Percentiles rank a stretch among this genome's conserved stretches.
phyloP scores from a whole-genome alignment of 768 basidiomycete species.

The Tulasnella sp. region DNA sequence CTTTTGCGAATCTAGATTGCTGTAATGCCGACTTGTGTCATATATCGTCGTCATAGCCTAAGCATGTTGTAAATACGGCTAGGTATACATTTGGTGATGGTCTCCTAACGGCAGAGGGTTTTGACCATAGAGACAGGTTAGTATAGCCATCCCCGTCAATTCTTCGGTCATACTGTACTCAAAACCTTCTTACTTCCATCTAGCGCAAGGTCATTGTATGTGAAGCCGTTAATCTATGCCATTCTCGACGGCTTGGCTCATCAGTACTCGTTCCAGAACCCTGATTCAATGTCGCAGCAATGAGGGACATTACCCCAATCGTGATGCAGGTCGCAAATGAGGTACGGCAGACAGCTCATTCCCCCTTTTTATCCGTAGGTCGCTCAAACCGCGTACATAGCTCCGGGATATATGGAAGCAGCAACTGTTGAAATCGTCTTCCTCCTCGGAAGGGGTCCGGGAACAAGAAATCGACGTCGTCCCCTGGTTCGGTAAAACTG shows the following conservation, averaged over 20 bases:
- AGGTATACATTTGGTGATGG: not conserved
- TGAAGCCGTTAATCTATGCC: too few species aligned
- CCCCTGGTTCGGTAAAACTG: constrained; percentile 10
- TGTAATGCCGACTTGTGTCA: too few species aligned
- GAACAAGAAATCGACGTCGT: not conserved
- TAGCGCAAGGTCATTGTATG: too few species aligned
- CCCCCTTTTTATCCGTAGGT: too few species aligned
- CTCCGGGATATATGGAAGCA: too few species aligned
- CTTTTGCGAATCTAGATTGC: too few species aligned
- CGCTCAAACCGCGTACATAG: too few species aligned
- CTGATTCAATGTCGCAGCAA: constrained; percentile 32
- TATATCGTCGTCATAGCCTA: too few species aligned
- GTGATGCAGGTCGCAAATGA: constrained; percentile 46
- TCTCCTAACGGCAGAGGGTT: not conserved
- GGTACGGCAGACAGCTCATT: constrained; percentile 25
- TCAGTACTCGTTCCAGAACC: not conserved
- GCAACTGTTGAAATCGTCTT: not conserved
- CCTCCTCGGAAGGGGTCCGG: not conserved
- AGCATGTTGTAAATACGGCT: not conserved
- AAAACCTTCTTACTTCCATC: too few species aligned
- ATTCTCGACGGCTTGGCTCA: too few species aligned
- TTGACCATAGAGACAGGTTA: not conserved
- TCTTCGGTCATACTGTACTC: too few species aligned
- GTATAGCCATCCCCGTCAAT: not conserved
- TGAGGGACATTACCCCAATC: constrained; percentile 45